These are phyloP conservation scores for Cyberlindnera saturnus DNA, from an alignment of 805 yeast species.

Conservation along the genomic window DNA sequence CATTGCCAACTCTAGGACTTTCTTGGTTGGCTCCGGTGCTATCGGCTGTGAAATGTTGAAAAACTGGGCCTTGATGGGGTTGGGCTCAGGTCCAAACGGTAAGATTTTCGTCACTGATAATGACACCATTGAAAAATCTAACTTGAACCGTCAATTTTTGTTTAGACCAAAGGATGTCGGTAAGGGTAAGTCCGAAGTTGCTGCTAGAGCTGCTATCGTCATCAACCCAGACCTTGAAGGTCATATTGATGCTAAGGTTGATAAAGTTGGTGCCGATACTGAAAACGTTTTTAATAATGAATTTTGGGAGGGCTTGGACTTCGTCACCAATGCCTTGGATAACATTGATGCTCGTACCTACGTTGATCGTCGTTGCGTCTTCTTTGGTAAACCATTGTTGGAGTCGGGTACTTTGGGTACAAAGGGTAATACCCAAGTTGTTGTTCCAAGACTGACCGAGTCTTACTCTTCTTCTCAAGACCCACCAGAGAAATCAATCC, in stretches of 20 bases:
- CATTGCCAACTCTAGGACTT: conserved; percentile 72
- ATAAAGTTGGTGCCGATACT: conserved; percentile 91
- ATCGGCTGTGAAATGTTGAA: conserved; percentile 98
- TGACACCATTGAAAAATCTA: conserved; percentile 92
- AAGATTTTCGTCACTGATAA: conserved; percentile 82
- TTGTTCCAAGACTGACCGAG: conserved; percentile 90
- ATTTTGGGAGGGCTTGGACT: conserved; percentile 80
- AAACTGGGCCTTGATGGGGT: conserved; percentile 96
- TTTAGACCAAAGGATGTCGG: conserved; percentile 96
- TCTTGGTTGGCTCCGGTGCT: conserved; percentile 96
- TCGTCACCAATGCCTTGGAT: conserved; percentile 95
- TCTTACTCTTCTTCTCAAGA: conserved; percentile 94
- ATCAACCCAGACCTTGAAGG: conserved; percentile 86
- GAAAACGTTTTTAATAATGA: conserved; percentile 78
- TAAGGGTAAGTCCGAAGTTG: conserved; percentile 80
- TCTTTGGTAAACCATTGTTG: conserved; percentile 81
- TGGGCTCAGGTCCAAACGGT: conserved; percentile 90
- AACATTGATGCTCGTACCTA: conserved; percentile 97
- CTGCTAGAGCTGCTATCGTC: conserved; percentile 71
- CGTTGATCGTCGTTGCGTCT: conserved; percentile 95
- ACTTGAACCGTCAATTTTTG: conserved; percentile 91
- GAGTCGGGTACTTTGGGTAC: conserved; percentile 98
- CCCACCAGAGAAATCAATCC: conserved; percentile 97
- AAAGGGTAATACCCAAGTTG: conserved; percentile 96
- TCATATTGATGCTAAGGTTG: conserved; percentile 68